Base-by-base conservation (phyloP, 768 basidiomycete genomes). In the Hericium alpestre region DNA sequence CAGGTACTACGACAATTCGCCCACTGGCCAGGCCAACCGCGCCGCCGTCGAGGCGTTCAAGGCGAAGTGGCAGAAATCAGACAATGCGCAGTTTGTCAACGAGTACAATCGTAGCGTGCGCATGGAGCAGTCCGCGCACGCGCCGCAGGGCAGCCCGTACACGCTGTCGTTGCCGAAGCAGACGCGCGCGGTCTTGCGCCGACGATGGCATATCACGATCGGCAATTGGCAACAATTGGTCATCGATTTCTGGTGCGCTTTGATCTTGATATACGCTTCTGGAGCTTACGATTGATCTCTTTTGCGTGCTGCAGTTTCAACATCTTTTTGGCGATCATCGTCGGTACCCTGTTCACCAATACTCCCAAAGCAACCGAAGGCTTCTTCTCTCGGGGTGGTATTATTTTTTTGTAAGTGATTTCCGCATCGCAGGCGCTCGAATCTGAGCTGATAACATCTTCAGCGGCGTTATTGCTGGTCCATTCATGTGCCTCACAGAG, bases 401-500 rank as follows among this genome's bases (percentile, higher is more conserved):
- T 86, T 22, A 72, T 92, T 18, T 90, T 87, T 77, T 87, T 90
- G 79, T 84, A 66, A 32, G 79, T 70, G 11, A 53, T 20, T 51
- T 38, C 7, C 15, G 43, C 32, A 6, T 87, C 74, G 73, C 81
- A 56, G 72, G 76, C 8, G 69, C 83, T 38, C 73, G 79, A 0
- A 71, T 79, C 16, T 70, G 71, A 8, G 87, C 87, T 0, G 67
- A 73, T 15, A 81, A 79, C 11, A 90, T 86, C 73, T 82, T 84
- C n/a, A 79, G 89, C 18, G 87, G 87, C 46, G 83, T 88, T 70
- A 74, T 86, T 22, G 72, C 91, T 18, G 90, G 87, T 77, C 87
- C 89, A 78, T 84, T 66, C 37, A 79, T 70, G 18, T 55, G n/a
- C 50, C 32, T 7, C 15, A 41, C 86, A 8, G 84, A 86, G 65